phyloP scores from a whole-genome alignment of 768 basidiomycete genomes.

The Boletus rex-veris region DNA sequence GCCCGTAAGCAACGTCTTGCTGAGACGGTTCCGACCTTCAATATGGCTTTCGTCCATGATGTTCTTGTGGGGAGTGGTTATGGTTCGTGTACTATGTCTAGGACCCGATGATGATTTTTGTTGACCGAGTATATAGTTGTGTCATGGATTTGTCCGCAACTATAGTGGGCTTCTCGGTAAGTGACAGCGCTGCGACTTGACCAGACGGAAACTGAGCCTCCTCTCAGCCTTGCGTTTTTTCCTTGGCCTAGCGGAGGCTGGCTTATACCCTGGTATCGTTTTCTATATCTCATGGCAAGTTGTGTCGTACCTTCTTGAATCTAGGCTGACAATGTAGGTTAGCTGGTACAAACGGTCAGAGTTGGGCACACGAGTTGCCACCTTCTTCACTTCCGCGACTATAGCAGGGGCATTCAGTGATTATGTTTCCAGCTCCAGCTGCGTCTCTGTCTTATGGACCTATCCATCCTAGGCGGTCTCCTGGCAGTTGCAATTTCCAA shows the following conservation, averaged over 20 bases:
- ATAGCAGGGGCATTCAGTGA: conserved; percentile 72
- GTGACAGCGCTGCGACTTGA: conserved; percentile 19
- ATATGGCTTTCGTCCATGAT: conserved; percentile 54
- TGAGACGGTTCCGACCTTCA: conserved; percentile 60
- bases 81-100: conserved; percentile 29
- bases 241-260: conserved; percentile 54
- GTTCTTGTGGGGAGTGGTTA: conserved; percentile 40
- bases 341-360: conserved; percentile 84
- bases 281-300: conserved; percentile 59
- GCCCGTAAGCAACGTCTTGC: conserved; percentile 61
- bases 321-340: background rate
- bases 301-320: background rate
- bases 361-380: conserved; percentile 63
- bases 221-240: conserved; percentile 53
- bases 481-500: conserved; percentile 65
- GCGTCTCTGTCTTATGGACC: background rate
- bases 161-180: conserved; percentile 61
- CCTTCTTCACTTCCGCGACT: conserved; percentile 81
- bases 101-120: background rate
- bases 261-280: conserved; percentile 51
- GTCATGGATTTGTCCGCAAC: conserved; percentile 59
- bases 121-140: conserved; percentile 37
- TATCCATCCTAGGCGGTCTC: conserved; percentile 47
- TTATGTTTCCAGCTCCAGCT: conserved; percentile 12
- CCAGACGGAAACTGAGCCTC: background rate